Evolutionary conservation across 768 basidiomycete species (phyloP).

Genomic region (Amylocystis lapponica): DNA sequence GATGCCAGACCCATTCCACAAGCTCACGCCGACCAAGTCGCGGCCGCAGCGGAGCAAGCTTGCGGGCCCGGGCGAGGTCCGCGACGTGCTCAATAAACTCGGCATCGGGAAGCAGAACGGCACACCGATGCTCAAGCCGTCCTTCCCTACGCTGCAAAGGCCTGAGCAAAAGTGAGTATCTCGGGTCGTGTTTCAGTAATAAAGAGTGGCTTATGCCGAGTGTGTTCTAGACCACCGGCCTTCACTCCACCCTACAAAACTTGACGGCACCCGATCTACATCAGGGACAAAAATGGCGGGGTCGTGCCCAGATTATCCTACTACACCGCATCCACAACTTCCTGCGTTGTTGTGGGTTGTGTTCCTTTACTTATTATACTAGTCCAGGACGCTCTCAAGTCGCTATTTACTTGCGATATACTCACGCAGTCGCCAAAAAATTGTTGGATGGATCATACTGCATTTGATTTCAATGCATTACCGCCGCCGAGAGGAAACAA

Average conservation of each 20-base stretch:
- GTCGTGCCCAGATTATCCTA: too few relatives aligned
- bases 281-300: too few relatives aligned
- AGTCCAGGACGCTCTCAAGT: neutral
- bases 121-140: slow-evolving; percentile 61
- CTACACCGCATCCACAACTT: too few relatives aligned
- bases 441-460: neutral
- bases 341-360: too few relatives aligned
- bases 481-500: slow-evolving; percentile 17
- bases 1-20: slow-evolving; percentile 28
- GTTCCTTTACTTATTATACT: too few relatives aligned
- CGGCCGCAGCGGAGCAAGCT: slow-evolving; percentile 43
- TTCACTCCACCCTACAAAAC: slow-evolving; percentile 31
- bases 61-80: slow-evolving; percentile 62
- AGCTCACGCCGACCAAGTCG: slow-evolving; percentile 49
- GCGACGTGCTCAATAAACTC: slow-evolving; percentile 76
- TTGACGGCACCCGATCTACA: slow-evolving; percentile 6
- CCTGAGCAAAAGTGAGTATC: slow-evolving; percentile 35
- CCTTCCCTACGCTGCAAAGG: slow-evolving; percentile 55
- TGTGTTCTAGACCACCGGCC: slow-evolving; percentile 12
- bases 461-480: neutral
- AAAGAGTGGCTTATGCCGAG: neutral
- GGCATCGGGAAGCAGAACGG: slow-evolving; percentile 70
- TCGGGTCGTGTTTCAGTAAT: too few relatives aligned
- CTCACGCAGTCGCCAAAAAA: too few relatives aligned
- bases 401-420: neutral